Conservation (phyloP, 2,329 filamentous ascomycete genomes). For the Pseudocercospora pini-densiflorae region DNA sequence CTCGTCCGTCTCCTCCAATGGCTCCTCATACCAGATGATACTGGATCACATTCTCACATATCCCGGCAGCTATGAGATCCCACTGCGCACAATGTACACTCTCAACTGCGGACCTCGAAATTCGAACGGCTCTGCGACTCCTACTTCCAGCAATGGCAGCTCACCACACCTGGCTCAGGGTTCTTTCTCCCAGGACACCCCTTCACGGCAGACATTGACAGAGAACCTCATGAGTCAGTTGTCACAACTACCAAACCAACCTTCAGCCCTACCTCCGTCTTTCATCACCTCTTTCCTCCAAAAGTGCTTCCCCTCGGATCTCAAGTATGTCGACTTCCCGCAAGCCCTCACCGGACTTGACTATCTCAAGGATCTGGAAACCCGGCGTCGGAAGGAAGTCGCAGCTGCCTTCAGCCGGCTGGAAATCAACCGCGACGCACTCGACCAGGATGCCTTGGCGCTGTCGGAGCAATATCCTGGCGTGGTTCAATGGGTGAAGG, state of each 20-base stretch:
- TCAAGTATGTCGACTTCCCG: constrained; percentile 66
- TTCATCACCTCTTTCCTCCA: constrained; percentile 67
- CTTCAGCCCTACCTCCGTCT: constrained; percentile 63
- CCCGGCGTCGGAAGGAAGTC: constrained; percentile 62
- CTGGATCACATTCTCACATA: constrained; percentile 65
- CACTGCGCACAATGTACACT: constrained; percentile 69
- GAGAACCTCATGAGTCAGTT: constrained; percentile 61
- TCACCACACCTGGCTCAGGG: constrained; percentile 43
- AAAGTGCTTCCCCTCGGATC: constrained; percentile 60
- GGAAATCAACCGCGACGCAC: constrained; percentile 55
- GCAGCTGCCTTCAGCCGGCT: constrained; percentile 59
- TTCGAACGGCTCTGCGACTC: constrained; percentile 37
- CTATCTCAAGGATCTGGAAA: constrained; percentile 68
- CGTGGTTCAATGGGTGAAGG: constrained; percentile 59
- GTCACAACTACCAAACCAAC: constrained; percentile 62
- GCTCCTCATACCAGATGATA: constrained; percentile 50
- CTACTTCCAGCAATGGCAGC: constrained; percentile 41
- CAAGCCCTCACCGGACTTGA: constrained; percentile 69
- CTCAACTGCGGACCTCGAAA: constrained; percentile 64
- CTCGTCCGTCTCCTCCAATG: constrained; percentile 46
- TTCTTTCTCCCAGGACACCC: constrained; percentile 31
- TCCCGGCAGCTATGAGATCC: constrained; percentile 67
- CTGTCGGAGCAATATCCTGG: constrained; percentile 58
- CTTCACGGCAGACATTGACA: constrained; percentile 52
- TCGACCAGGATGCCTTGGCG: constrained; percentile 51